Evolutionary conservation across 495 filamentous ascomycete genomes (phyloP).

Genomic region (Paragyromitra xinjiangensis): DNA sequence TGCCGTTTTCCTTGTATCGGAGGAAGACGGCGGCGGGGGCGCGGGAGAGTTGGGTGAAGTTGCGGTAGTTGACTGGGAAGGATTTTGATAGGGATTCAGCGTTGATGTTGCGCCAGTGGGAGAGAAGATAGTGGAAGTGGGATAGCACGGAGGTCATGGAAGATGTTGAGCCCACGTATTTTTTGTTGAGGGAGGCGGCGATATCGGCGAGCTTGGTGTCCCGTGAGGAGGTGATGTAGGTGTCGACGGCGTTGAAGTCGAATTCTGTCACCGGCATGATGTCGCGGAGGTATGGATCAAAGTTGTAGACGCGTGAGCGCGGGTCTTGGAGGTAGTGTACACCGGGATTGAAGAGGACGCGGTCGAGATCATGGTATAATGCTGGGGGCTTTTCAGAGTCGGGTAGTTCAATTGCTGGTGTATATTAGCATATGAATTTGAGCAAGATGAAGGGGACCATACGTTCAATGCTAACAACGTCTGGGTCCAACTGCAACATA

Average conservation of each 20-base stretch:
- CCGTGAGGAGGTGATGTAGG: constrained; percentile 87
- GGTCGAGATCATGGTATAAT: constrained; percentile 81
- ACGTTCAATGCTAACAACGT: constrained; percentile 19
- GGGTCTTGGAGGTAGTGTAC: constrained; percentile 92
- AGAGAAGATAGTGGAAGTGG: constrained; percentile 94
- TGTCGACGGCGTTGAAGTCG: constrained; percentile 83
- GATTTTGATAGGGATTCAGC: constrained; percentile 68
- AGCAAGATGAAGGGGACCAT: background rate
- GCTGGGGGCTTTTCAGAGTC: constrained; percentile 70
- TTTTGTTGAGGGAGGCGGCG: constrained; percentile 73
- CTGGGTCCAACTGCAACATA: constrained; percentile 18
- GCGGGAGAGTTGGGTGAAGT: constrained; percentile 75
- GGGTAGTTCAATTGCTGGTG: constrained; percentile 44
- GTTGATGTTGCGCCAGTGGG: constrained; percentile 79
- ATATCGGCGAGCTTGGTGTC: constrained; percentile 73
- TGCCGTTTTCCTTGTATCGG: constrained; percentile 76
- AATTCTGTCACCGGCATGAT: constrained; percentile 95
- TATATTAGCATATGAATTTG: background rate
- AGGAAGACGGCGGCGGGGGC: constrained; percentile 83
- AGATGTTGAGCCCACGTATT: constrained; percentile 93
- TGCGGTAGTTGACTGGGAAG: constrained; percentile 68
- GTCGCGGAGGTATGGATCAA: constrained; percentile 88
- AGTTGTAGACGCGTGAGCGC: constrained; percentile 88
- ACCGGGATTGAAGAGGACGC: constrained; percentile 94
- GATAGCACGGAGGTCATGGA: constrained; percentile 89